Percentiles rank a stretch among this genome's conserved stretches.
Evolutionary conservation across 805 yeast species (phyloP).

Genomic region (Yarrowia sp.): DNA sequence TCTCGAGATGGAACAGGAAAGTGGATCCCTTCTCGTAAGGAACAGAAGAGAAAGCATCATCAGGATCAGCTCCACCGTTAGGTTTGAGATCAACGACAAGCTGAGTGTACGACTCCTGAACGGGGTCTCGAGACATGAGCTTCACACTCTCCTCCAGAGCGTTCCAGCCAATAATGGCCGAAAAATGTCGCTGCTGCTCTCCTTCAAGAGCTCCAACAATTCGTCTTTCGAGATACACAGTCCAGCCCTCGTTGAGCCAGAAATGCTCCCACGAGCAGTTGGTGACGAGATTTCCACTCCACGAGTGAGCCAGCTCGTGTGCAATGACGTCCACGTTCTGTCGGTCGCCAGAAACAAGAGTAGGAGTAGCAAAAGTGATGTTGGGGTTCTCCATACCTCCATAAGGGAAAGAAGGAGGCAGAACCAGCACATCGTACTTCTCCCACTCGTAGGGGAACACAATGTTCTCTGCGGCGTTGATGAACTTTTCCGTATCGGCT

Average conservation of each 20-base stretch:
- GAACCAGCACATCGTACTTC: slow-evolving; percentile 72
- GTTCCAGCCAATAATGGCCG: slow-evolving; percentile 86
- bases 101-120: slow-evolving; percentile 48
- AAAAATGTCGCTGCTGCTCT: slow-evolving; percentile 71
- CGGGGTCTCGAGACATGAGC: slow-evolving; percentile 26
- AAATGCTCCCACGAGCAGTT: slow-evolving; percentile 91
- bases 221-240: slow-evolving; percentile 85
- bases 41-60: slow-evolving; percentile 81
- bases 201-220: slow-evolving; percentile 78
- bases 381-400: slow-evolving; percentile 97
- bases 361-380: slow-evolving; percentile 87
- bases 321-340: slow-evolving; percentile 87
- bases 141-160: slow-evolving; percentile 64
- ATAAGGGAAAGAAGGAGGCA: slow-evolving; percentile 76
- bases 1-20: slow-evolving; percentile 70
- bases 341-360: slow-evolving; percentile 78
- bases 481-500: slow-evolving; percentile 71
- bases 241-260: slow-evolving; percentile 96
- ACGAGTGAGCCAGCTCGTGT: slow-evolving; percentile 88
- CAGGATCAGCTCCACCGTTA: slow-evolving; percentile 68
- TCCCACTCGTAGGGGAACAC: slow-evolving; percentile 84
- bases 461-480: slow-evolving; percentile 70
- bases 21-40: slow-evolving; percentile 92
- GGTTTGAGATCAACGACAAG: slow-evolving; percentile 66
- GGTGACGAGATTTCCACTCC: slow-evolving; percentile 90